Evolutionary conservation across 257 asterid species (phyloP), one percentile per base, ranked within the genome.

Genomic region (Solanum dulcamara): DNA sequence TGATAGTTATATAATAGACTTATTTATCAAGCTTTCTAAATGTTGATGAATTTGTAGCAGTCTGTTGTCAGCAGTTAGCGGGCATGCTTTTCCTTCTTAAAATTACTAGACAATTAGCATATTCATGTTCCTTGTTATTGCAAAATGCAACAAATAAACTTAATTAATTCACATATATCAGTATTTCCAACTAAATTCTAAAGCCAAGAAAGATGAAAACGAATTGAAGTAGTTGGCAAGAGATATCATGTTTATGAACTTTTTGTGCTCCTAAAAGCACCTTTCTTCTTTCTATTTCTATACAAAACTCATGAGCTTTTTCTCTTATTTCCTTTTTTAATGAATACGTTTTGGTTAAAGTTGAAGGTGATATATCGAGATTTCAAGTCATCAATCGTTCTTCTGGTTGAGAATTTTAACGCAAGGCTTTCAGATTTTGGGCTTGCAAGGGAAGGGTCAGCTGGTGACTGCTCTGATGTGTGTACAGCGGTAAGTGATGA

Each of bases 401-500:
- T 95, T n/a, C 88, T 95, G 91, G 98, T 93, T 91, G 88, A 89
- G 91, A 92, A 93, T 50, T 94, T 95, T 87, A 92, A 86, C 26
- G 89, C 99, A 18, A 95, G 89, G 90, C 92, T 95, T 84, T 95
- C 99, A 0, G 98, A 95, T 90, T 95, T 95, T 84, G 99, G 99
- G 84, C 97, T 95, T 84, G 99, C 99, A 72, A 92, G 99, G 89
- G 99, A 94, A 90, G 99, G 99, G 22, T 98, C 99, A 22, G 75
- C 84, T 10, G 99, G 93, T 42, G 95, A 89, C 81, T 92, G 44
- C 28, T 89, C 95, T 87, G 98, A 95, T 46, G 99, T 95, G 33
- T 95, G 98, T 81, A 95, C 99, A 4, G 99, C 96, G 46, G 98
- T 95, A 87, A 90, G 97, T 90, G 35, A 60, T 15, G 24, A 8